Conservation (phyloP, 2,329 filamentous ascomycete species). For the Pseudocercospora eumusae region DNA sequence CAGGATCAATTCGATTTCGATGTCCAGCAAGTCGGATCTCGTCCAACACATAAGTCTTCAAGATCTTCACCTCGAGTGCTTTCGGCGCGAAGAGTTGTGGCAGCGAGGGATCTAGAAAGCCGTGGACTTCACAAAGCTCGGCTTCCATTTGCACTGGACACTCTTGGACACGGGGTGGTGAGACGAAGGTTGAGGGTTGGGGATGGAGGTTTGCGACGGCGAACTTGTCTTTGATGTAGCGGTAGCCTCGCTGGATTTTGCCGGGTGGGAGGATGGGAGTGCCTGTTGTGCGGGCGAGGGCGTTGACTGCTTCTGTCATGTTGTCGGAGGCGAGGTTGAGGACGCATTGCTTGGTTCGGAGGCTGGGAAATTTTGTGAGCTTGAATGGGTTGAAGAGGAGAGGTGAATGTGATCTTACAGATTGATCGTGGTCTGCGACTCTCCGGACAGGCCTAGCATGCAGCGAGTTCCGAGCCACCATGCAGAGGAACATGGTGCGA, state of each 20-base stretch:
- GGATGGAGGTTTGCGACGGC: constrained; percentile 3
- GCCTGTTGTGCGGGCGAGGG: constrained; percentile 15
- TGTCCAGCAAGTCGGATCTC: constrained; percentile 9
- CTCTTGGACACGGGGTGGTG: constrained; percentile 9
- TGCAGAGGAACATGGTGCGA: constrained; percentile 49
- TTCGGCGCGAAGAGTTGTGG: not conserved
- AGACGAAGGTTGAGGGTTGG: constrained; percentile 6
- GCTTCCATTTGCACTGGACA: constrained; percentile 19
- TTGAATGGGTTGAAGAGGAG: no score
- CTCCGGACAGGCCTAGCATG: constrained; percentile 44
- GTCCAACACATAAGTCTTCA: constrained; percentile 14
- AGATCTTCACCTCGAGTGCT: constrained; percentile 9
- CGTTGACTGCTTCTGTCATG: constrained; percentile 12
- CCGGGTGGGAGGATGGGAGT: constrained; percentile 1
- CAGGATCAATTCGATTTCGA: constrained; percentile 11
- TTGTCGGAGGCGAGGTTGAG: constrained; percentile 16
- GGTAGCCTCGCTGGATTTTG: constrained; percentile 9
- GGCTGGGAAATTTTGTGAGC: not conserved
- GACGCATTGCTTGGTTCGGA: constrained; percentile 14
- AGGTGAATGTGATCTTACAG: not conserved
- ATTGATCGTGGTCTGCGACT: constrained; percentile 13
- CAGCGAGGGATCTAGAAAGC: not conserved
- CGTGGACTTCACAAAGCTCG: not conserved
- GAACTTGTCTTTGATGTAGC: constrained; percentile 14
- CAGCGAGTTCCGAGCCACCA: constrained; percentile 50